These are phyloP conservation scores for Monilinia aucupariae DNA, from an alignment of 2,329 filamentous ascomycete species.

Conservation along the genomic window DNA sequence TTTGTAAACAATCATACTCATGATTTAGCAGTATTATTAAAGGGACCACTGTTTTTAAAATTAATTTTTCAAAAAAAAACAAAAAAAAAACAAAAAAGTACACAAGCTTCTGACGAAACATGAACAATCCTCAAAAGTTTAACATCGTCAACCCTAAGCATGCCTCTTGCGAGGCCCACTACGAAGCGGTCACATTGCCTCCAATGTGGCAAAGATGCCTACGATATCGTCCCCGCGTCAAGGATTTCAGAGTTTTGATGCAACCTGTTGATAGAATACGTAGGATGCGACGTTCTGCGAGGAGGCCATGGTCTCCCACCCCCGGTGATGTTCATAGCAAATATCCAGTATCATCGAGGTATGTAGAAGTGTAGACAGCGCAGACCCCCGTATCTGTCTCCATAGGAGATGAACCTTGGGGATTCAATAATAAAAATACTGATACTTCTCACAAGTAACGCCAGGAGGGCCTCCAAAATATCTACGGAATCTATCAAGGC, in stretches of 20 bases:
- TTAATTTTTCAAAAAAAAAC: too few relatives aligned
- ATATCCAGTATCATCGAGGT: background rate
- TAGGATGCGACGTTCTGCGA: background rate
- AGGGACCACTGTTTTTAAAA: too few relatives aligned
- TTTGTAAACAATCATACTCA: background rate
- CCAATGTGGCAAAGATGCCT: background rate
- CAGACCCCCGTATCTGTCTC: background rate
- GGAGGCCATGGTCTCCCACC: background rate
- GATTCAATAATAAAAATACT: background rate
- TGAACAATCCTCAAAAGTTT: background rate
- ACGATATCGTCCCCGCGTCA: constrained; percentile 1
- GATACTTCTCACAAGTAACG: background rate
- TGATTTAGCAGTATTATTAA: background rate
- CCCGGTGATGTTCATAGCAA: background rate
- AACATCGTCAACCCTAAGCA: background rate
- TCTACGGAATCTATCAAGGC: background rate
- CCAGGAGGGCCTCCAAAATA: background rate
- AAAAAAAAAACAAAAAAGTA: background rate
- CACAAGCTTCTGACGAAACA: background rate
- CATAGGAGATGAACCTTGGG: background rate
- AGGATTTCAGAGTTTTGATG: background rate
- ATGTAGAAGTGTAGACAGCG: background rate
- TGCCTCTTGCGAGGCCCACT: background rate
- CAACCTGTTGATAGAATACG: background rate
- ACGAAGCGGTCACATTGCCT: background rate